A percentile compares a stretch with the other conserved stretches of the same genome.
phyloP scores from a whole-genome alignment of 2,329 filamentous ascomycete species.

The Aspergillus thermomutatus region DNA sequence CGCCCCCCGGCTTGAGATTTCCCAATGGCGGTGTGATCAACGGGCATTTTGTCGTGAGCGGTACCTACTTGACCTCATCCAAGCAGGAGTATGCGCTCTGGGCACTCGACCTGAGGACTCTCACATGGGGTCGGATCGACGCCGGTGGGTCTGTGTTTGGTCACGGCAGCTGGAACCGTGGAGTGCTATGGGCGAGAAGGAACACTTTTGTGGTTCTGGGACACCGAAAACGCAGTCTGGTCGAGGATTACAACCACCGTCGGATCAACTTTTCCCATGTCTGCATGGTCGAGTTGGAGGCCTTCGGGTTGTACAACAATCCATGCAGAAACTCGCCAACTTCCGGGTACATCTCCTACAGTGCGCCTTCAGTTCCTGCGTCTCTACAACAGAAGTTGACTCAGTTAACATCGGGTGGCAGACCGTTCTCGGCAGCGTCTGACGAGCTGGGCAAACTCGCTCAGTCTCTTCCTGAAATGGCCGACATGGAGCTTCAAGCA shows the following conservation, averaged over 20 bases:
- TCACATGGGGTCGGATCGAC: slow-evolving; percentile 95
- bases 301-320: slow-evolving; percentile 96
- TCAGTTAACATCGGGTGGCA: slow-evolving; percentile 66
- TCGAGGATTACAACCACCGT: slow-evolving; percentile 97
- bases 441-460: slow-evolving; percentile 83
- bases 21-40: slow-evolving; percentile 95
- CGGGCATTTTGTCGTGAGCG: slow-evolving; percentile 94
- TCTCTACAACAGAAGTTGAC: slow-evolving; percentile 49
- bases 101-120: slow-evolving; percentile 81
- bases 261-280: slow-evolving; percentile 97
- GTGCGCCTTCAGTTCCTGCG: slow-evolving; percentile 63
- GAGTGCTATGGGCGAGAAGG: slow-evolving; percentile 85
- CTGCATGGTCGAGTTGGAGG: slow-evolving; percentile 94
- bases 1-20: slow-evolving; percentile 88
- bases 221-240: slow-evolving; percentile 86
- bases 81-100: slow-evolving; percentile 98
- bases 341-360: slow-evolving; percentile 81
- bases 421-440: slow-evolving; percentile 71
- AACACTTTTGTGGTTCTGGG: slow-evolving; percentile 96
- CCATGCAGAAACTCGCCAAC: slow-evolving; percentile 74
- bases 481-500: slow-evolving; percentile 95
- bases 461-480: slow-evolving; percentile 74
- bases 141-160: slow-evolving; percentile 91
- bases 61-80: slow-evolving; percentile 93
- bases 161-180: slow-evolving; percentile 96